A percentile compares a stretch with the other conserved stretches of the same genome.
These are phyloP conservation scores for Ballota nigra DNA, from an alignment of 257 asterid species.

Conservation along the genomic window DNA sequence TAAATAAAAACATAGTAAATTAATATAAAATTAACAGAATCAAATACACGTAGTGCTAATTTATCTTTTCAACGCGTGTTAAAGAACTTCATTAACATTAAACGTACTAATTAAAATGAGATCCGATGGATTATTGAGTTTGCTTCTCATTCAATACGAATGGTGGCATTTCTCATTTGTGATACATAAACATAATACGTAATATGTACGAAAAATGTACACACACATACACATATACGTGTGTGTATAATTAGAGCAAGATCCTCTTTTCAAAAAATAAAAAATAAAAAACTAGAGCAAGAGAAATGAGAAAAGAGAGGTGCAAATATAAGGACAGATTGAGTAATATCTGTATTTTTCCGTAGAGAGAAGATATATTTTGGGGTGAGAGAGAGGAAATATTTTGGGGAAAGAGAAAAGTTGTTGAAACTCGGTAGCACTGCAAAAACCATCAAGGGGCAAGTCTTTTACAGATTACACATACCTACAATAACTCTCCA, in stretches of 20 bases:
- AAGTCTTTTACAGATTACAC: conserved; percentile 6
- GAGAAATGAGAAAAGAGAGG: conserved; percentile 23
- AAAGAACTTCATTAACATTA: too few species aligned
- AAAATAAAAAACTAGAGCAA: neutral
- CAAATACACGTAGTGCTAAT: too few species aligned
- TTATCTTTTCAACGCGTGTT: too few species aligned
- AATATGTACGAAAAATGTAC: too few species aligned
- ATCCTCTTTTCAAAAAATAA: too few species aligned
- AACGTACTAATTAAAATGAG: neutral
- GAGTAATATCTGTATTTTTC: conserved; percentile 32
- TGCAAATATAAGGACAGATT: conserved; percentile 26
- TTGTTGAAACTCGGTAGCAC: conserved; percentile 35
- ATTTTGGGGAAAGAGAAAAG: conserved; percentile 10
- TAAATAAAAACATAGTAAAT: too few species aligned
- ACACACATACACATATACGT: too few species aligned
- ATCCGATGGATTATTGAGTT: neutral
- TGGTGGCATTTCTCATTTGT: too few species aligned
- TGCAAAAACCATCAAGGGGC: conserved; percentile 36
- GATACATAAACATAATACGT: too few species aligned
- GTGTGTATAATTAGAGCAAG: too few species aligned
- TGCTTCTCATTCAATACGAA: conserved; percentile 11
- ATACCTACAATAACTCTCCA: conserved; percentile 19
- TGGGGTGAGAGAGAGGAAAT: neutral
- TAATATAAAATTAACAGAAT: too few species aligned
- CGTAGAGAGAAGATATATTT: too few species aligned